Conservation (phyloP, 2,329 filamentous ascomycete species). For the Alternaria triticimaculans region DNA sequence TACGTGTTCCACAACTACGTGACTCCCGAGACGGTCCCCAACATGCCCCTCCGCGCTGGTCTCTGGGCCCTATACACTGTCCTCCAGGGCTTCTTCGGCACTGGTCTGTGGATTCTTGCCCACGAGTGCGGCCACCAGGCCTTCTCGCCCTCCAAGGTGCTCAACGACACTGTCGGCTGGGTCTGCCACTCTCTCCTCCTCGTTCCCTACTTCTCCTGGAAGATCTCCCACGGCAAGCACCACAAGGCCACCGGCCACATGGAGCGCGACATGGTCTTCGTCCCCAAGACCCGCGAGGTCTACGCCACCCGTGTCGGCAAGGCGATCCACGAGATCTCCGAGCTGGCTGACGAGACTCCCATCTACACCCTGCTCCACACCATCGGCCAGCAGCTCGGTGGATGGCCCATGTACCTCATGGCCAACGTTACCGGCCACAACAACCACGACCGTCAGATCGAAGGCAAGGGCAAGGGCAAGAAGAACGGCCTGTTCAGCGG, state of each 20-base stretch:
- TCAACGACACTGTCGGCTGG: constrained; percentile 95
- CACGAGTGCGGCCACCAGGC: constrained; percentile 98
- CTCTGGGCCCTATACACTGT: constrained; percentile 76
- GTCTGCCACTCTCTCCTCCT: constrained; percentile 85
- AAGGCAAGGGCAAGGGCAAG: constrained; percentile 95
- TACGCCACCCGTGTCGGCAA: constrained; percentile 78
- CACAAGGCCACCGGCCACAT: constrained; percentile 99
- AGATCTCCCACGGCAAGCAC: constrained; percentile 98
- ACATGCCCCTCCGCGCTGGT: constrained; percentile 67
- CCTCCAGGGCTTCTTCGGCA: constrained; percentile 90
- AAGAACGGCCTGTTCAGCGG: constrained; percentile 77
- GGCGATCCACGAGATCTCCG: constrained; percentile 79
- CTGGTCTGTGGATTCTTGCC: constrained; percentile 93
- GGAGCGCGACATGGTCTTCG: constrained; percentile 98
- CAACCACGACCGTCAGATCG: constrained; percentile 85
- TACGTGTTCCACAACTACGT: constrained; percentile 88
- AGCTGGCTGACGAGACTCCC: constrained; percentile 94
- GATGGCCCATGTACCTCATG: constrained; percentile 91
- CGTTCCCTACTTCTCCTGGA: constrained; percentile 99
- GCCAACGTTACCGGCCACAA: constrained; percentile 97
- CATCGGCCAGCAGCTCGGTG: constrained; percentile 83
- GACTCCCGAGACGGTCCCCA: constrained; percentile 82
- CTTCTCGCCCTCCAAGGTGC: constrained; percentile 87
- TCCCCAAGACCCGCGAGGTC: constrained; percentile 87
- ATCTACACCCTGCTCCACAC: constrained; percentile 78